A percentile compares a stretch with the other conserved stretches of the same genome.
Evolutionary conservation across 805 yeast genomes (phyloP).

Genomic region (Millerozyma miso): DNA sequence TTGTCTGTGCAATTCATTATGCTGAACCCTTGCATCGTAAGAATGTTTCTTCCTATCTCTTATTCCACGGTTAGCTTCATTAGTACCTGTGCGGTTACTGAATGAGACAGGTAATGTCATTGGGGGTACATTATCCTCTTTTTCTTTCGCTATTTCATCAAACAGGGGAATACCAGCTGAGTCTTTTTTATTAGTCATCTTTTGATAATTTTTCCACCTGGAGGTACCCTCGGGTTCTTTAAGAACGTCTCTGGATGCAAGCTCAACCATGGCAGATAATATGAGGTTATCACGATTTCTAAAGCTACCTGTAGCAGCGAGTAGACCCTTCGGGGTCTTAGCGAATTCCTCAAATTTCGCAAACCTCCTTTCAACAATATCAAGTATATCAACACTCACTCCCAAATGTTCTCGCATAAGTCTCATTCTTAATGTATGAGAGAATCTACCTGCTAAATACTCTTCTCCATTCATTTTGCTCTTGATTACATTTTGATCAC

Average conservation of each 20-base stretch:
- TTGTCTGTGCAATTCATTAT: conserved; percentile 55
- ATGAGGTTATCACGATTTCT: conserved; percentile 24
- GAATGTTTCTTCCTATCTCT: conserved; percentile 79
- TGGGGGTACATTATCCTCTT: conserved; percentile 25
- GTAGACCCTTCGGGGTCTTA: conserved; percentile 33
- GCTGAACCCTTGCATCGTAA: conserved; percentile 74
- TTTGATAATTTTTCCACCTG: conserved; percentile 40
- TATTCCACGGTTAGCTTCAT: conserved; percentile 75
- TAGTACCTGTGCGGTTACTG: conserved; percentile 77
- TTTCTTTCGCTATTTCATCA: conserved; percentile 24
- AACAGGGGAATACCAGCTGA: conserved; percentile 18
- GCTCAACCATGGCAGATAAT: conserved; percentile 68
- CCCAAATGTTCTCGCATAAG: conserved; percentile 97
- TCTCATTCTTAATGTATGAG: conserved; percentile 83
- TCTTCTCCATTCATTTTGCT: conserved; percentile 81
- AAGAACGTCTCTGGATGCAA: conserved; percentile 67
- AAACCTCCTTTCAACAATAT: conserved; percentile 73
- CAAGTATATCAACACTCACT: conserved; percentile 82
- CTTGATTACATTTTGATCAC: conserved; percentile 71
- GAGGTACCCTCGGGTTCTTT: conserved; percentile 44
- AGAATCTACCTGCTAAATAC: conserved; percentile 78
- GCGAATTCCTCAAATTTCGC: conserved; percentile 45
- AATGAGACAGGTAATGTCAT: conserved; percentile 54
- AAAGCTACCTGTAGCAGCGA: conserved; percentile 44
- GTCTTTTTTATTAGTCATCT: conserved; percentile 7